Evolutionary conservation across 257 asterid species (phyloP).

Genomic region (Nicotiana noctiflora): DNA sequence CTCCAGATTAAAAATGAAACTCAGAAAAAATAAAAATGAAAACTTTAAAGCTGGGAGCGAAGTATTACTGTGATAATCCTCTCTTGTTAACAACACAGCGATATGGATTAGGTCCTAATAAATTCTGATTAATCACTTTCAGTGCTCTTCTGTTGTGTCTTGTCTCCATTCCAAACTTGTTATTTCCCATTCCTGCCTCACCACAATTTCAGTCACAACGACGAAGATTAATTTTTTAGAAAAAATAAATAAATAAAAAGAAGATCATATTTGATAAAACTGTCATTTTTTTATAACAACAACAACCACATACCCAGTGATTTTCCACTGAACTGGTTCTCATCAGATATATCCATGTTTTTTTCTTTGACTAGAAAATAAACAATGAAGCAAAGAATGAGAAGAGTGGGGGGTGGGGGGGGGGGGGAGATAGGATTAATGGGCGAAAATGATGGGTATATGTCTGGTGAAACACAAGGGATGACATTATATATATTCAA

Average conservation of each 20-base stretch:
- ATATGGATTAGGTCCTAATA: conserved; percentile 27
- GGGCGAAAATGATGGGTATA: conserved; percentile 28
- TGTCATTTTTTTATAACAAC: not conserved
- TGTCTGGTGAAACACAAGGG: conserved; percentile 21
- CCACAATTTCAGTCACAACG: conserved; percentile 27
- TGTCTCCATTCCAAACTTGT: conserved; percentile 53
- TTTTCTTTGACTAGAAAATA: not conserved
- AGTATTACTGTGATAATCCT: conserved; percentile 52
- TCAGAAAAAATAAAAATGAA: not conserved
- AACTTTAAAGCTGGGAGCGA: not conserved
- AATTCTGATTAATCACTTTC: conserved; percentile 45
- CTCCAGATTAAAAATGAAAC: not conserved
- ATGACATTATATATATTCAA: conserved; percentile 25
- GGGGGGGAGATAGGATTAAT: not conserved
- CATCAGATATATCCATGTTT: conserved; percentile 43
- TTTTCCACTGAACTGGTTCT: conserved; percentile 34
- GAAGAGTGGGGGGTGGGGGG: not conserved
- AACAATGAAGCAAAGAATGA: not conserved
- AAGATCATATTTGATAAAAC: not conserved
- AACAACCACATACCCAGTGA: conserved; percentile 23
- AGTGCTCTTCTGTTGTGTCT: conserved; percentile 53
- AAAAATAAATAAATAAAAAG: not conserved
- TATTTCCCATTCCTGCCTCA: conserved; percentile 22
- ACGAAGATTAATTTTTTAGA: not conserved
- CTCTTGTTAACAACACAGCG: conserved; percentile 42